Evolutionary conservation across 306 rosid species (phyloP), one percentile per base, ranked within the genome.

Genomic region (Sophora flavescens): DNA sequence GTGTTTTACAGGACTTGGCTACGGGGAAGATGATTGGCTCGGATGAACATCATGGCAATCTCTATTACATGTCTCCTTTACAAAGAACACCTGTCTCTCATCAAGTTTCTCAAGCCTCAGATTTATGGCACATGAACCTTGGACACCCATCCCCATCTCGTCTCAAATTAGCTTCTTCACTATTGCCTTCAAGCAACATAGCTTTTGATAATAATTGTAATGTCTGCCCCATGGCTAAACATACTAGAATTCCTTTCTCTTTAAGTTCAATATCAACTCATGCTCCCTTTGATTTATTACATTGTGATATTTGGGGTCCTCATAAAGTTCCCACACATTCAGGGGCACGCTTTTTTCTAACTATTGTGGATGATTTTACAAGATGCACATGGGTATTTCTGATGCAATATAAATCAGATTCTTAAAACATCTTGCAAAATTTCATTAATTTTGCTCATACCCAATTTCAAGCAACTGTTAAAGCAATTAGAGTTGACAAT

Each of bases 1-100:
- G 79, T 63, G 45, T 77, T 8, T 56, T 82, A 7, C 71, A 77
- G 44, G 76, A 77, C 82, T 68, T 68, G 60, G 74, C 75, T 47
- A 53, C 70, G 42, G 28, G 33, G 53, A 13, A 48, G 73, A 47
- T 8, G 44, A 68, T 47, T 68, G 42, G 71, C 38, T 66, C 11
- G 7, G 70, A 52, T 63, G 12, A 65, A 22, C 38, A 65, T 0
- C 26, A 7, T 65, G 54, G 38, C 11, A 38, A 54, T 42, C 71
- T 41, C 16, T 22, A 22, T 22, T 22, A 22, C 22, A 41, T 65
- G 54, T 44, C 71, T 22, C 54, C 38, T 2, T 42, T 42, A 18
- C 54, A 65, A 65, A 9, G 13, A 5, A 76, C 22, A 10, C 70
- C 15, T 0, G 3, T 17, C 15, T 70, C 42, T 16, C 44, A 77